Evolutionary conservation across 2,329 filamentous ascomycete species (phyloP).

Genomic region (Tolypocladium ophioglossoides): DNA sequence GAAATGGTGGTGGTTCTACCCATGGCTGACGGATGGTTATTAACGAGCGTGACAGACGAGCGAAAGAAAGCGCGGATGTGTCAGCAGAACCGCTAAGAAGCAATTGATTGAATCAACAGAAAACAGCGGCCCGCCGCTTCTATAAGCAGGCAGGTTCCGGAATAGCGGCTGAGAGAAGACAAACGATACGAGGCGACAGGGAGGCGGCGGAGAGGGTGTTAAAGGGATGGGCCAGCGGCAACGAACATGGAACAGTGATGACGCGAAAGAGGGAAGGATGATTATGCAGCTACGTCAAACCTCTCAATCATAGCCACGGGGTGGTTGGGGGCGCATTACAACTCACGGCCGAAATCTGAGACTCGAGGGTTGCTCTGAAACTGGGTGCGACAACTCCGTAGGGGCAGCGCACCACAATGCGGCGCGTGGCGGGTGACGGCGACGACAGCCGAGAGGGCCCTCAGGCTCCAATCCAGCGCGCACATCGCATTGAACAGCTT

Average conservation of each 20-base stretch:
- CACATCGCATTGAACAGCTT: not conserved
- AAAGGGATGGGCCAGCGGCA: not conserved
- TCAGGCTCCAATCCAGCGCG: not conserved
- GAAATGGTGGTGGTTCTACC: slow-evolving; percentile 4
- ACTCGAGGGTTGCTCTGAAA: slow-evolving; percentile 1
- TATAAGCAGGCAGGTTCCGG: not conserved
- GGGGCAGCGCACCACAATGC: no score
- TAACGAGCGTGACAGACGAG: not conserved
- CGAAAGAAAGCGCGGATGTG: not conserved
- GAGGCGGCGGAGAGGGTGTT: not conserved
- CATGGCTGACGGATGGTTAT: slow-evolving; percentile 5
- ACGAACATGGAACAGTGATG: not conserved
- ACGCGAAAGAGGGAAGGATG: not conserved
- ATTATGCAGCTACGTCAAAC: not conserved
- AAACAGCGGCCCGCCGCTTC: not conserved
- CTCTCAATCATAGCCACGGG: not conserved
- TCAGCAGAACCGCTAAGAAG: not conserved
- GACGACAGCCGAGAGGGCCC: not conserved
- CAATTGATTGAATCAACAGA: not conserved
- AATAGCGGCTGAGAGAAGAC: not conserved
- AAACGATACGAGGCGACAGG: not conserved
- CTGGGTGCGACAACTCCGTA: not conserved
- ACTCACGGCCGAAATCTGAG: not conserved
- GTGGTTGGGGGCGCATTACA: not conserved
- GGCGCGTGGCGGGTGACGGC: not conserved